Base-by-base conservation (phyloP, 495 filamentous ascomycete genomes). In the Pyrenula massariospora region DNA sequence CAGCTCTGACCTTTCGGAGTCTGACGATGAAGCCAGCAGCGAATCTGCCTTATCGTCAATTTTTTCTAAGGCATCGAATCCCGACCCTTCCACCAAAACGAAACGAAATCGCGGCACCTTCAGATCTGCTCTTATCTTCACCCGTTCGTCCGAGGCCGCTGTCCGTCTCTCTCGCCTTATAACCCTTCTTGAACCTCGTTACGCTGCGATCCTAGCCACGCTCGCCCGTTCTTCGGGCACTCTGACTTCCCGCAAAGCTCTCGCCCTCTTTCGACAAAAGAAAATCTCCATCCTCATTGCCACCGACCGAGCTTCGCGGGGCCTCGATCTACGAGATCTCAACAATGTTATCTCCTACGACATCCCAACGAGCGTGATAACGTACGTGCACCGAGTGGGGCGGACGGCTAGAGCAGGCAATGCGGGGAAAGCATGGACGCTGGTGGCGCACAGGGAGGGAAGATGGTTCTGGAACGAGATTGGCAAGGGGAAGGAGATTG, bases 321-420 rank as follows among this genome's bases (percentile, higher is more conserved):
- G 93, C 63, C 82, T 98, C n/a, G 93, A 98, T 65, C 73, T 96
- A 1, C 78, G 77, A 1, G 78, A 82, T 22, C 75, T 97, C 22
- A 82, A 82, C 22, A 86, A 95, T 60, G 89, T 97, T 11, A 73
- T 97, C 62, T 96, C 96, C 67, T 98, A 98, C 73, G 93, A 97
- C 65, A 74, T 97, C 31, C 94, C 93, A 0, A 78, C 81, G 10
- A 87, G 81, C 58, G 70, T 89, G 22, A 86, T 83, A 2, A 85
- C 83, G 19, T 98, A 97, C 61, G 85, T 97, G 12, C 93, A 98
- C 69, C 86, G 93, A 21, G 89, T 96, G 11, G 93, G 93, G 10
- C 82, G 93, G 56, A 96, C 93, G 0, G 92, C 92, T 10, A 74
- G 92, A 65, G 92, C 91, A 0, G 88, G 88, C 2, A 82, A 82